Base-by-base conservation (phyloP, 495 filamentous ascomycete genomes). In the Jackrogersella minutella region DNA sequence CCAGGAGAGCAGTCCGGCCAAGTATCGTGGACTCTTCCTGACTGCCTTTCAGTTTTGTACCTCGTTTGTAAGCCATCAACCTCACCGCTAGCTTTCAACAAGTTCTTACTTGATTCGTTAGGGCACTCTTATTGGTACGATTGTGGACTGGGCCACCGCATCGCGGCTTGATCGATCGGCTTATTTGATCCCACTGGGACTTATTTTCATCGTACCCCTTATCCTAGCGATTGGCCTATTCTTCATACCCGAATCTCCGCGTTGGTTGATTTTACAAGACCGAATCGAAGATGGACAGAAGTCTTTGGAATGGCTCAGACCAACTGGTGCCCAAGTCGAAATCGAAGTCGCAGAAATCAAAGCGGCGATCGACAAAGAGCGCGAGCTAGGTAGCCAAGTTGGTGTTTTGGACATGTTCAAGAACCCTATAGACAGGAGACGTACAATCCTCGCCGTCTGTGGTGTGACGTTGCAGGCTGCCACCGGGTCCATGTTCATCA, bases 401-500 rank as follows among this genome's bases (percentile, higher is more conserved):
- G 66, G 72, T 3, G 72, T 82, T 16, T 64, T 78, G 31, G 81
- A 85, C 62, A 79, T 83, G 71, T 79, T 80, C 57, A 74, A 66
- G 22, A 77, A 80, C 51, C 78, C 80, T 1, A 58, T 80, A 14
- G 79, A 82, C 63, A 71, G 76, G 16, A 74, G 78, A 19, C 73
- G 78, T 16, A 81, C 76, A 11, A 63, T 76, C 14, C 69, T 80
- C 14, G 74, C 77, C 4, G 74, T 84, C 34, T 77, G 71, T 4
- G 81, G 74, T n/a, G 74, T 85, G 8, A 76, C 69, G 24, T 72
- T 78, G 0, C 82, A 85, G 40, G 81, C 81, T 31, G 80, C 81
- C 8, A 78, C 76, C 16, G 82, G 82, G 7, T 79, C 82, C 5
- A 85, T 84, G 81, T 85, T 78, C 61, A 82, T 85, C 71, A 84